phyloP scores from a whole-genome alignment of 257 asterid genomes.

The Petunia secreta region DNA sequence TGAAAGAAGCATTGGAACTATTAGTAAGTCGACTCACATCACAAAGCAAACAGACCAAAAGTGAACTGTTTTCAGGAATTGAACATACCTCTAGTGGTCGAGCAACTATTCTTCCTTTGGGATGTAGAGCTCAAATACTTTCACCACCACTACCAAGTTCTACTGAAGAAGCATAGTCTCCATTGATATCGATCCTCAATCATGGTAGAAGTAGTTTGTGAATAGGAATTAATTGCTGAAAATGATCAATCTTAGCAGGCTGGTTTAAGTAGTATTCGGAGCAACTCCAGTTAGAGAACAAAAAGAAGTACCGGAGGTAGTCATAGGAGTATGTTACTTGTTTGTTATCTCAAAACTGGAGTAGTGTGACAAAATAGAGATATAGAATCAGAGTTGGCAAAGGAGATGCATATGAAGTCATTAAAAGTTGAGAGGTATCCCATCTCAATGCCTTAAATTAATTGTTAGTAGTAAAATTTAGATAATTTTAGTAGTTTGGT shows the following conservation, averaged over 20 bases:
- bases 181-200: neutral
- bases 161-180: slow-evolving; percentile 7
- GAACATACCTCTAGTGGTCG: neutral
- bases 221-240: neutral
- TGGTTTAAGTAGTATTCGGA: neutral
- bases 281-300: neutral
- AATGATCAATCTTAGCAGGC: neutral
- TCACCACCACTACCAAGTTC: neutral
- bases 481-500: neutral
- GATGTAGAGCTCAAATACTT: slow-evolving; percentile 20
- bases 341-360: slow-evolving; percentile 6
- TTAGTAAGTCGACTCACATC: slow-evolving; percentile 32
- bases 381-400: neutral
- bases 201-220: neutral
- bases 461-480: neutral
- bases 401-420: neutral
- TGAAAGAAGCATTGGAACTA: slow-evolving; percentile 47
- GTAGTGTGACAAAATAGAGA: neutral
- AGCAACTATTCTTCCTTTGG: neutral
- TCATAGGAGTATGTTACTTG: neutral
- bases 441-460: neutral
- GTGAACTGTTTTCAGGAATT: neutral
- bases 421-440: neutral
- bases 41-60: slow-evolving; percentile 19
- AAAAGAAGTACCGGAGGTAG: too few relatives aligned